Evolutionary conservation across 148 eudicot species (phyloP), one percentile per base, ranked within the genome.

Genomic region (Nepenthes gracilis): DNA sequence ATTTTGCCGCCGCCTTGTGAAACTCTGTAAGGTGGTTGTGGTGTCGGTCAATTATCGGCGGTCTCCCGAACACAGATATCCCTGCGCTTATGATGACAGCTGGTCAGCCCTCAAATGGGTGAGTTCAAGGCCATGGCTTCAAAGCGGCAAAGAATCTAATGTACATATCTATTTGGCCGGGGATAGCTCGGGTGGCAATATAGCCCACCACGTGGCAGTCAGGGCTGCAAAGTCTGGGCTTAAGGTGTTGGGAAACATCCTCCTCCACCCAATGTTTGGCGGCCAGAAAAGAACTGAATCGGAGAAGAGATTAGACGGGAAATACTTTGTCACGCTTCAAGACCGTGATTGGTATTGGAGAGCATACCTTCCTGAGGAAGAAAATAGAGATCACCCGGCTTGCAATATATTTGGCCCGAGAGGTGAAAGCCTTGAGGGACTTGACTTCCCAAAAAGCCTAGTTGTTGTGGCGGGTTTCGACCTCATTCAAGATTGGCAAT

Each of bases 291-390:
- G 64, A 11, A 62, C 64, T 7, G 64, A 62, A 50, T 45, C 64
- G 5, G 64, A 62, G 64, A 51, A 50, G 45, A 62, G 56, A 6
- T 49, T 62, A 12, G 64, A 62, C 6, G 64, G 64, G 1, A 62
- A 62, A 36, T 62, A 62, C 43, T 62, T 62, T 36, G 50, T 62
- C 43, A 62, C 64, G 2, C 33, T 62, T 13, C 64, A 47, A 2
- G 64, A 62, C n/a, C 36, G 64, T 6, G 64, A 62, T 35, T 62
- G 64, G 64, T 62, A 62, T 62, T 62, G 64, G 64, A 35, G 64
- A 14, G 64, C 64, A 2, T 62, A 62, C 36, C 55, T 62, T 10
- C 64, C 64, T 6, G 64, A 62, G 0, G 64, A 55, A 35, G 64
- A 62, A n/a, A 55, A 62, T 35, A 62, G 64, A 15, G 64, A 62